These are phyloP conservation scores for Anthoceros angustus DNA, from an alignment of 225 moss, liverwort and hornwort genomes.

Conservation along the genomic window DNA sequence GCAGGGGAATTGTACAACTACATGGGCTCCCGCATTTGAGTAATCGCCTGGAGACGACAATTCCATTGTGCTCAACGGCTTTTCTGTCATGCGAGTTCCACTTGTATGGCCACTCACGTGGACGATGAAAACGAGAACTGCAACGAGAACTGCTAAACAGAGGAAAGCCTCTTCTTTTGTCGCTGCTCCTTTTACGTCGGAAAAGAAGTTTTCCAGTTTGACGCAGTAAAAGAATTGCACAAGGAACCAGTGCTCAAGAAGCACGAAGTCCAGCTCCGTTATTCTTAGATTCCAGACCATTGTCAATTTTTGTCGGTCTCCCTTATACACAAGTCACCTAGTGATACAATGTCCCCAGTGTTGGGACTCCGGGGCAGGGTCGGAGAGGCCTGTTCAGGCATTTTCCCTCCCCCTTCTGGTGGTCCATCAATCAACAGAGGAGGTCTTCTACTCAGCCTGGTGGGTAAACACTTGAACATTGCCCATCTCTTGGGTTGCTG, in stretches of 20 bases:
- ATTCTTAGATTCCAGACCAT: not conserved
- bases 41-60: slow-evolving; percentile 1
- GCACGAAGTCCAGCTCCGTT: too few relatives aligned
- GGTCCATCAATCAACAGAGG: not conserved
- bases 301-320: not conserved
- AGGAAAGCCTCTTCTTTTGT: too few relatives aligned
- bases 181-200: too few relatives aligned
- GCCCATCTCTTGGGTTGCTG: not conserved
- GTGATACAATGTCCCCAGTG: not conserved
- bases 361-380: not conserved
- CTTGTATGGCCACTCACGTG: not conserved
- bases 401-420: not conserved
- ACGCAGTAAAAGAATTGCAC: too few relatives aligned
- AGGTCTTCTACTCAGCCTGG: not conserved
- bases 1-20: not conserved
- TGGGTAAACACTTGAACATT: not conserved
- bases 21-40: not conserved
- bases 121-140: too few relatives aligned
- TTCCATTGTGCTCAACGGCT: not conserved
- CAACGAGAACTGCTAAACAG: too few relatives aligned
- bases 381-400: too few relatives aligned
- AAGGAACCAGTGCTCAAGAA: too few relatives aligned
- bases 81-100: not conserved
- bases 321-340: not conserved
- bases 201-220: too few relatives aligned